A percentile compares a stretch with the other conserved stretches of the same genome.
Conservation (phyloP, 192 early-diverging fungal genomes). For the Haplosporangium gracile region DNA sequence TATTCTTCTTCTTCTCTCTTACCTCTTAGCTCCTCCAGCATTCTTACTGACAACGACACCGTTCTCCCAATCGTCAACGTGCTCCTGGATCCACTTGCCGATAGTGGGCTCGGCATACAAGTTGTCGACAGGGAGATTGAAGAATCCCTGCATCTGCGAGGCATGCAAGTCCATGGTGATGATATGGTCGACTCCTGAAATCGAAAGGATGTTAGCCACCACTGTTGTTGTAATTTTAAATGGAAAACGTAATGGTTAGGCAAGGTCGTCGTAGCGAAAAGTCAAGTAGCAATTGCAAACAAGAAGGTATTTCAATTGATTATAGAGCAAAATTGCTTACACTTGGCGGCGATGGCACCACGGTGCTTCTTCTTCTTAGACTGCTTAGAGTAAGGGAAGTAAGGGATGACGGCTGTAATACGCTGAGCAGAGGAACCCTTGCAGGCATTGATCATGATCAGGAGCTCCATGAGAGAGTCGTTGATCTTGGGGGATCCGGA, state of each 20-base stretch:
- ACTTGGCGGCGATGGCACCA: constrained; percentile 95
- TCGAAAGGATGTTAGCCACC: constrained; percentile 93
- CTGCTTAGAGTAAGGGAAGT: constrained; percentile 98
- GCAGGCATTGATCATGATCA: constrained; percentile 98
- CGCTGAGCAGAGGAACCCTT: constrained; percentile 90
- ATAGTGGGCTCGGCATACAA: constrained; percentile 92
- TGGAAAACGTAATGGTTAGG: not conserved
- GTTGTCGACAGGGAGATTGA: constrained; percentile 95
- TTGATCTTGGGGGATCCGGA: constrained; percentile 89
- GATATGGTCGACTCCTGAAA: constrained; percentile 96
- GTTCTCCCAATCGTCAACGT: constrained; percentile 75
- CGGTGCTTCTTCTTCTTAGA: constrained; percentile 99
- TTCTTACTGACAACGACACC: constrained; percentile 95
- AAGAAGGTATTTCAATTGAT: not conserved
- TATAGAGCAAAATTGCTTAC: constrained; percentile 42
- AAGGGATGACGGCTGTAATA: constrained; percentile 96
- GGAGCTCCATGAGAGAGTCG: constrained; percentile 96
- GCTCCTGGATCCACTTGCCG: constrained; percentile 86
- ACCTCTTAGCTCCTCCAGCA: constrained; percentile 96
- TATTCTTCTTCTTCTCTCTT: constrained; percentile 8
- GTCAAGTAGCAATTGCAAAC: not conserved
- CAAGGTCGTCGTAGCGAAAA: not conserved
- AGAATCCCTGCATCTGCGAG: constrained; percentile 96
- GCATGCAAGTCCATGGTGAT: constrained; percentile 99
- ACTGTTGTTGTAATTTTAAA: constrained; percentile 57